phyloP scores from a whole-genome alignment of 306 rosid genomes.

The Cucurbita ficifolia region DNA sequence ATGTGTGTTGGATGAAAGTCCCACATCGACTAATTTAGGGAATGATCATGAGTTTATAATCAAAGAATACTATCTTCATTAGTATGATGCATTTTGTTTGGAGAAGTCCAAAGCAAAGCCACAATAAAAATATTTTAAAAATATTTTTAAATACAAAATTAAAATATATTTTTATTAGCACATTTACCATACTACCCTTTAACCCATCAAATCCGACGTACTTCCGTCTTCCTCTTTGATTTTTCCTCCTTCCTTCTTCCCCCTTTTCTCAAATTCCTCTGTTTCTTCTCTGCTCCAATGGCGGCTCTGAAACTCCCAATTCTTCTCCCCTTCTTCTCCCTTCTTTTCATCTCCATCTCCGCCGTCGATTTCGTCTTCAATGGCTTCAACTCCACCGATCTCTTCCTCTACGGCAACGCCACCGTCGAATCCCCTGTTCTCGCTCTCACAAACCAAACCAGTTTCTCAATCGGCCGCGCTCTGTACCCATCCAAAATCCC shows the following conservation, averaged over 20 bases:
- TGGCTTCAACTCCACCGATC: slow-evolving; percentile 44
- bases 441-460: slow-evolving; percentile 43
- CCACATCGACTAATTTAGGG: no score
- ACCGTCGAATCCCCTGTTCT: slow-evolving; percentile 34
- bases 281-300: background rate
- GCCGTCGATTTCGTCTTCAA: slow-evolving; percentile 61
- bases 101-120: no score
- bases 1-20: no score
- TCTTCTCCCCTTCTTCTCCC: background rate
- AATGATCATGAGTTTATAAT: no score
- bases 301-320: background rate
- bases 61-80: no score
- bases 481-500: slow-evolving; percentile 32
- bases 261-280: background rate
- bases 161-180: background rate
- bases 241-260: background rate
- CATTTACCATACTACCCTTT: background rate
- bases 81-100: no score
- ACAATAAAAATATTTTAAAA: no score
- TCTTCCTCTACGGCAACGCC: slow-evolving; percentile 52
- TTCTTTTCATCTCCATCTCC: slow-evolving; percentile 7
- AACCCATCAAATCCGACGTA: background rate
- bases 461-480: slow-evolving; percentile 63
- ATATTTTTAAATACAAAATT: no score
- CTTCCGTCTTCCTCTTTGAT: background rate